Conservation (phyloP, 2,329 filamentous ascomycete genomes). For the Diaporthe longicolla region DNA sequence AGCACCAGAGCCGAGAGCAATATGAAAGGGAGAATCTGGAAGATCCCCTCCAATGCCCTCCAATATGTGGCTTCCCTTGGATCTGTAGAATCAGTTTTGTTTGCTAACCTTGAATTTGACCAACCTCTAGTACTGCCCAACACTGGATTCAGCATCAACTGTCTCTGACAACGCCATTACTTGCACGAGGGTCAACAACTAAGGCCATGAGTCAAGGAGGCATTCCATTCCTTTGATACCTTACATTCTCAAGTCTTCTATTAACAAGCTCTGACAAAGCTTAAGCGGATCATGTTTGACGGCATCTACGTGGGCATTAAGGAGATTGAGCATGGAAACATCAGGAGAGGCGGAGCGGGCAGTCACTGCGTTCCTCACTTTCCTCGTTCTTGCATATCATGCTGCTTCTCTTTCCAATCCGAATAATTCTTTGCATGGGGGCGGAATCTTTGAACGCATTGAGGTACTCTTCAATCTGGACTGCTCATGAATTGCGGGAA, state of each 20-base stretch:
- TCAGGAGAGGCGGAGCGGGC: not conserved
- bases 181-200: not conserved
- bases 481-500: not conserved
- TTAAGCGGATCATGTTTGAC: not conserved
- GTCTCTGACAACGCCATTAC: not conserved
- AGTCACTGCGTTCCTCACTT: not conserved
- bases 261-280: too few species aligned
- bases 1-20: not conserved
- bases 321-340: not conserved
- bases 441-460: not conserved
- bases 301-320: not conserved
- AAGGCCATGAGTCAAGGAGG: not conserved
- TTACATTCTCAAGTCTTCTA: not conserved
- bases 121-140: constrained; percentile 16
- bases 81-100: too few species aligned
- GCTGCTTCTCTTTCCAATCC: too few species aligned
- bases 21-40: not conserved
- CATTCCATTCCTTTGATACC: not conserved
- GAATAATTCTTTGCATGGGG: not conserved
- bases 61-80: too few species aligned
- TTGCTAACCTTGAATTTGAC: not conserved
- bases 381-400: not conserved
- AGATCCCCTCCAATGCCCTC: too few species aligned
- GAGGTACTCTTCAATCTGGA: not conserved
- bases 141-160: not conserved